Base-by-base conservation (phyloP, 2,329 filamentous ascomycete genomes). In the Ophidiomyces ophidiicola region DNA sequence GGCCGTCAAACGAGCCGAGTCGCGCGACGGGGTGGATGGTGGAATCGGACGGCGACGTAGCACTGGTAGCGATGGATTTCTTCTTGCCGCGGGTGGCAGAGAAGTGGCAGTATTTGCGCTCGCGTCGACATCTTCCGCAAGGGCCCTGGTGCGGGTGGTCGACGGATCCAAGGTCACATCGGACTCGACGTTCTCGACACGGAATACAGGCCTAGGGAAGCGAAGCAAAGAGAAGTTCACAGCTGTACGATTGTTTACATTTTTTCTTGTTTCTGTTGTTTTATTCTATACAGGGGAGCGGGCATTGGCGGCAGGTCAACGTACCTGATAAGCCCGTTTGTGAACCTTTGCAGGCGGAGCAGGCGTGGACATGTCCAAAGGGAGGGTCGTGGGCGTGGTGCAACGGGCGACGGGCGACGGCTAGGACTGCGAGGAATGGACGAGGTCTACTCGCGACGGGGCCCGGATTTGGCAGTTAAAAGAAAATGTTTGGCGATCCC, bases 291-390 rank as follows among this genome's bases (percentile, higher is more conserved):
- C 4, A 25, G 15, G 19, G n/a, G 6, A 26, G 14, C 28, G 35
- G 25, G 24, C 18, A 26, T 5, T 20, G 19, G 15, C 11, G 5
- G 18, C 12, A 17, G 29, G 25, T 10, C 14, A 31, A 32, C 39
- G 15, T 47, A 49, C 47, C 47, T 49, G 47, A 38, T 49, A 49
- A 26, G 47, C 47, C 37, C 47, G 45, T 33, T 49, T 49, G 33
- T 49, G 47, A 18, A 46, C 41, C 25, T 45, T 47, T 23, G 34
- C 17, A 12, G 44, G 36, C 8, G 31, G 24, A 14, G 44, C 20
- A 34, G 43, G 36, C 6, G 43, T 32, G 30, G 46, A 48, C 46
- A 48, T 48, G 32, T 24, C 24, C 19, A 8, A 15, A 20, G 25
- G 29, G 35, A 20, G 11, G 32, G n/a, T 20, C 6, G 35, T 20